A percentile compares a stretch with the other conserved stretches of the same genome.
phyloP scores from a whole-genome alignment of 257 asterid species.

The Henckelia pumila region DNA sequence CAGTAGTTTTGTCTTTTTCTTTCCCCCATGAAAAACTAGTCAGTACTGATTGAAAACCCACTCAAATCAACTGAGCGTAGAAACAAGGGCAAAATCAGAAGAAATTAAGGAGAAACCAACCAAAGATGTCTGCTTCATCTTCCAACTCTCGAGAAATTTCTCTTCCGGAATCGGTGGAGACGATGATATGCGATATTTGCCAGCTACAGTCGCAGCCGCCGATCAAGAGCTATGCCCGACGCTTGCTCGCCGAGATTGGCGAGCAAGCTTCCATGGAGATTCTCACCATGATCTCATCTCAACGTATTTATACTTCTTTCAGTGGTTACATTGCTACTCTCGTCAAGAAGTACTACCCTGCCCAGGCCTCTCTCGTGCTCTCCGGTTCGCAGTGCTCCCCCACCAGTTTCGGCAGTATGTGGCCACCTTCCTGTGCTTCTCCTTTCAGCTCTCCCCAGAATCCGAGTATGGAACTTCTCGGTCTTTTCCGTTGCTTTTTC shows the following conservation, averaged over 20 bases:
- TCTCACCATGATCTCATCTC: constrained; percentile 18
- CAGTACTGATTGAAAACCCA: too few species aligned
- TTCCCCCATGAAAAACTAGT: too few species aligned
- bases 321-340: constrained; percentile 24
- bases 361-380: not conserved
- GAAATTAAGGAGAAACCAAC: not conserved
- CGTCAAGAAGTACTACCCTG: constrained; percentile 20
- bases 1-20: too few species aligned
- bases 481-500: not conserved
- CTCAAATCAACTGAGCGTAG: too few species aligned
- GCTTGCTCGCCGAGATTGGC: constrained; percentile 32
- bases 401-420: not conserved
- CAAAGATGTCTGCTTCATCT: constrained; percentile 22
- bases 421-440: constrained; percentile 25
- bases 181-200: constrained; percentile 26
- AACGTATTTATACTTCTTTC: constrained; percentile 16
- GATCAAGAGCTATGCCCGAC: constrained; percentile 22
- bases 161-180: constrained; percentile 37
- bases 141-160: not conserved
- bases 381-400: constrained; percentile 21
- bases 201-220: constrained; percentile 23
- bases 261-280: constrained; percentile 30
- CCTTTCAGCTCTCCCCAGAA: constrained; percentile 9
- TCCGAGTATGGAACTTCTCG: constrained; percentile 12
- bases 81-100: not conserved